Conservation (phyloP, 2,329 filamentous ascomycete genomes). For the Catunica adiposa region DNA sequence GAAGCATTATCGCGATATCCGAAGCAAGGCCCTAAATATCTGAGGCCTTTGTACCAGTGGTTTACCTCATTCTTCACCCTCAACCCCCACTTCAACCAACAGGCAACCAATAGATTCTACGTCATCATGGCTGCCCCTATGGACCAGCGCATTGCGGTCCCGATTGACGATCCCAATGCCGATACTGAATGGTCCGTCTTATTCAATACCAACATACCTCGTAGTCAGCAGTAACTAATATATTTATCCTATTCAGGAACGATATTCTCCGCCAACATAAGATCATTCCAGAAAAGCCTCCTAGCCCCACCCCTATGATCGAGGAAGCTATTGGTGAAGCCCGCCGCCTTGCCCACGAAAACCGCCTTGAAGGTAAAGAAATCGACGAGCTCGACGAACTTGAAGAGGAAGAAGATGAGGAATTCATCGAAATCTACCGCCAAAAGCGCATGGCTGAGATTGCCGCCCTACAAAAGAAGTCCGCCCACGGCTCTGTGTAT, state of each 20-base stretch:
- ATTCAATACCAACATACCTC: background rate
- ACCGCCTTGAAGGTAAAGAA: conserved; percentile 83
- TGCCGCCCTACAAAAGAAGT: conserved; percentile 54
- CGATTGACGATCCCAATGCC: conserved; percentile 86
- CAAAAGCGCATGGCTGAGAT: conserved; percentile 79
- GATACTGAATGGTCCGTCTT: conserved; percentile 79
- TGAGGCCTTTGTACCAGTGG: background rate
- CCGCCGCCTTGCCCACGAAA: conserved; percentile 70
- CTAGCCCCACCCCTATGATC: conserved; percentile 87
- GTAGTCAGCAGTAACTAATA: background rate
- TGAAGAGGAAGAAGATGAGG: conserved; percentile 90
- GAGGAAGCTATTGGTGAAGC: conserved; percentile 85
- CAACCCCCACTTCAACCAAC: background rate
- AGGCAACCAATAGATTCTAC: background rate
- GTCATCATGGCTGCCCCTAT: conserved; percentile 40
- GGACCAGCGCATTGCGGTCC: conserved; percentile 56
- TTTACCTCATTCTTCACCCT: background rate
- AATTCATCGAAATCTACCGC: conserved; percentile 73
- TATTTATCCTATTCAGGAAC: conserved; percentile 47
- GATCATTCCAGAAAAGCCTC: conserved; percentile 92
- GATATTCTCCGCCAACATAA: conserved; percentile 95
- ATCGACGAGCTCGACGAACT: conserved; percentile 84
- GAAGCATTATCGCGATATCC: background rate
- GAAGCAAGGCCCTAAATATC: background rate
- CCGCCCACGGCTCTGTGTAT: conserved; percentile 78